phyloP scores from a whole-genome alignment of 1,284 basidiomycete species.

The Polyporus tsugae region DNA sequence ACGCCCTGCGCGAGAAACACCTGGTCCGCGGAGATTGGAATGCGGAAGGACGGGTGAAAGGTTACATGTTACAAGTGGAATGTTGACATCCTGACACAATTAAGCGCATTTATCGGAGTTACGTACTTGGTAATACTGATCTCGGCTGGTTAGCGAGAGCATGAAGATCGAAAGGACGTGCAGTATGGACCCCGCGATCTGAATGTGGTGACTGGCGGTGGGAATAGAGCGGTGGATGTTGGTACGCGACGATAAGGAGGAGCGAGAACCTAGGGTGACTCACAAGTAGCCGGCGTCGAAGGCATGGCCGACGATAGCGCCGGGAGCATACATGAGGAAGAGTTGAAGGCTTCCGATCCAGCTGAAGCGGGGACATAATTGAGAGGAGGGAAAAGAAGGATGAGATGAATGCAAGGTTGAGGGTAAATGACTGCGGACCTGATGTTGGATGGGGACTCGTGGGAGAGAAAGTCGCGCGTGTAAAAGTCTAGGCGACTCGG shows the following conservation, averaged over 20 bases:
- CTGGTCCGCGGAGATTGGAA: slow-evolving; percentile 38
- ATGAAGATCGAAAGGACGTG: slow-evolving; percentile 46
- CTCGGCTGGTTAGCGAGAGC: slow-evolving; percentile 42
- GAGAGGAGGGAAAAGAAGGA: slow-evolving; percentile 32
- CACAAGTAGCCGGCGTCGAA: slow-evolving; percentile 50
- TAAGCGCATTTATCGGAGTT: slow-evolving; percentile 1
- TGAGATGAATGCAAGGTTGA: slow-evolving; percentile 12
- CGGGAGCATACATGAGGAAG: slow-evolving; percentile 44
- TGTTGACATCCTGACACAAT: neutral
- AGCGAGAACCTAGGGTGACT: slow-evolving; percentile 12
- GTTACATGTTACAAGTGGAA: neutral
- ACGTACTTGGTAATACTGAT: slow-evolving; percentile 44
- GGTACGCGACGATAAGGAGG: neutral
- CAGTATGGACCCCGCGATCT: slow-evolving; percentile 41
- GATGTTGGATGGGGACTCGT: slow-evolving; percentile 54
- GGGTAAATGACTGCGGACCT: slow-evolving; percentile 41
- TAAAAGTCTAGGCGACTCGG: slow-evolving; percentile 50
- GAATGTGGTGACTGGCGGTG: slow-evolving; percentile 35
- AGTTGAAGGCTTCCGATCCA: slow-evolving; percentile 49
- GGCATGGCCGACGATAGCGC: slow-evolving; percentile 43
- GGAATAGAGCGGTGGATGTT: neutral
- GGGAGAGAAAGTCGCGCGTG: slow-evolving; percentile 51
- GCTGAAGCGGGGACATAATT: slow-evolving; percentile 40
- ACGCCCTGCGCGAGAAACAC: slow-evolving; percentile 60
- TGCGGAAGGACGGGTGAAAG: neutral